These are phyloP conservation scores for Fusarium temperatum DNA, from an alignment of 2,329 filamentous ascomycete genomes.

Conservation along the genomic window DNA sequence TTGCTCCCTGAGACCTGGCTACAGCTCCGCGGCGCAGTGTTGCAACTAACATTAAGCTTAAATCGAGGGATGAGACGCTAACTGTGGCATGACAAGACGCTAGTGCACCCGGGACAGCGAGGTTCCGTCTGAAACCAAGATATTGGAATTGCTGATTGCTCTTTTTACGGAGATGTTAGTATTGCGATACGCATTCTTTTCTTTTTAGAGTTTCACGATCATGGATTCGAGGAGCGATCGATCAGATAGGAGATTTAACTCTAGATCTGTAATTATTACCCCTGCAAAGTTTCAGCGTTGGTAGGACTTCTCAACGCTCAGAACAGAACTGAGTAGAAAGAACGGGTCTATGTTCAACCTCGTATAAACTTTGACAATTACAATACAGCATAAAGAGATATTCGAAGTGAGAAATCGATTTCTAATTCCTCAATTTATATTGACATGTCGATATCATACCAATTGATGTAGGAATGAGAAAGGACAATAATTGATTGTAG, in stretches of 20 bases:
- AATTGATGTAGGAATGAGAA: neutral
- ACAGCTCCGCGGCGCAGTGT: neutral
- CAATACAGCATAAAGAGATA: no score
- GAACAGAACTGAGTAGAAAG: neutral
- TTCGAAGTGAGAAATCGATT: rapidly evolving
- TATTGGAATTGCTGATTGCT: neutral
- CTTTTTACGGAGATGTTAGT: neutral
- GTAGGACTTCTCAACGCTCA: rapidly evolving
- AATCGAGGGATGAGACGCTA: neutral
- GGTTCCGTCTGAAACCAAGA: neutral
- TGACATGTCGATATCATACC: rapidly evolving
- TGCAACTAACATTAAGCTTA: neutral
- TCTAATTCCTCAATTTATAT: rapidly evolving
- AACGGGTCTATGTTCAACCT: no score
- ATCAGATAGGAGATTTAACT: neutral
- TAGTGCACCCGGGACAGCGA: neutral
- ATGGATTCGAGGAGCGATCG: neutral
- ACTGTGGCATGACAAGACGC: conserved; percentile 1
- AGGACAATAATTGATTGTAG: no score
- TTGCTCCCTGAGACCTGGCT: neutral
- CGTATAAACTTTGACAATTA: neutral
- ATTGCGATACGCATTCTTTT: neutral
- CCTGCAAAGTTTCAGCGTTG: neutral
- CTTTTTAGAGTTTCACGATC: neutral
- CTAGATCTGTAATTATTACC: neutral